Conservation (phyloP, 2,329 filamentous ascomycete genomes). For the Colletotrichum tanaceti region DNA sequence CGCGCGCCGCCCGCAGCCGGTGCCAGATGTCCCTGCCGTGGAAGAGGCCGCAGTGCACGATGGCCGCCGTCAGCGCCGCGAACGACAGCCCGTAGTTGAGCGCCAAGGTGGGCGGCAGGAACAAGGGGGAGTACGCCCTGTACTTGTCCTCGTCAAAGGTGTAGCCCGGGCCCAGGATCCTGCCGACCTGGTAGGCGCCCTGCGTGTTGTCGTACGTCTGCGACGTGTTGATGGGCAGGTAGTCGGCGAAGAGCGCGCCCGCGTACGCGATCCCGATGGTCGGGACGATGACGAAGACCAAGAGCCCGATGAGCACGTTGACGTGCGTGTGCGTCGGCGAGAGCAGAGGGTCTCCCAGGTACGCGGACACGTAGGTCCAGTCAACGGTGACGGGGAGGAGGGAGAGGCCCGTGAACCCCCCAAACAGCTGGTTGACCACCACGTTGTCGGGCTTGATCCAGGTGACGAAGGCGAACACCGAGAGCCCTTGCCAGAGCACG, state of each 20-base stretch:
- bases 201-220: constrained; percentile 69
- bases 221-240: constrained; percentile 66
- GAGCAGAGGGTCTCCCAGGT: constrained; percentile 49
- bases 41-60: constrained; percentile 64
- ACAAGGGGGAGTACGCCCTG: constrained; percentile 48
- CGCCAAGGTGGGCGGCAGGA: constrained; percentile 65
- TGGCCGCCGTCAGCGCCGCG: constrained; percentile 63
- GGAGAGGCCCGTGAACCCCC: constrained; percentile 67
- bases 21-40: constrained; percentile 61
- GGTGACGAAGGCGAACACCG: constrained; percentile 67
- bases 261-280: constrained; percentile 61
- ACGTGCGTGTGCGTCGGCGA: constrained; percentile 35
- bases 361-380: constrained; percentile 59
- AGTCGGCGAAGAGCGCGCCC: constrained; percentile 61
- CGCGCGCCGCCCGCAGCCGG: constrained; percentile 48
- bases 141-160: constrained; percentile 72
- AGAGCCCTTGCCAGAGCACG: constrained; percentile 61
- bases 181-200: constrained; percentile 60
- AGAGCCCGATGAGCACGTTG: constrained; percentile 29
- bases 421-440: constrained; percentile 70
- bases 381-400: constrained; percentile 71
- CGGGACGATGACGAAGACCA: constrained; percentile 30
- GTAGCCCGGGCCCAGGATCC: constrained; percentile 63
- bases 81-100: constrained; percentile 53
- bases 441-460: constrained; percentile 70